A percentile compares a stretch with the other conserved stretches of the same genome.
Conservation (phyloP, 305 asterid species). For the Ilex paraguariensis region DNA sequence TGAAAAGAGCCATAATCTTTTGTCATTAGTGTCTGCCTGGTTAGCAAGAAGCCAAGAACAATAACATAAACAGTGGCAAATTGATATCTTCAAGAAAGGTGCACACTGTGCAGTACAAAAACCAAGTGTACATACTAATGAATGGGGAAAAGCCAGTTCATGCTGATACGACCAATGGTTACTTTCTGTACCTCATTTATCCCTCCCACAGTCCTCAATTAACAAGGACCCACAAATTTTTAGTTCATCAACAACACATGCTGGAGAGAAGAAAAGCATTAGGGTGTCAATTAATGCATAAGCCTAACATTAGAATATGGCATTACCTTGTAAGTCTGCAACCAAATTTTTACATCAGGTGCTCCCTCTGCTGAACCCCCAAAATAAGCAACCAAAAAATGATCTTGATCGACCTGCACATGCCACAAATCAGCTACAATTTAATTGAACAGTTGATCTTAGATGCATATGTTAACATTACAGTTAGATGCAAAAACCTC, state of each 20-base stretch:
- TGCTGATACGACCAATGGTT: too few species aligned
- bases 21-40: neutral
- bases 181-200: too few species aligned
- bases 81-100: too few species aligned
- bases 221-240: too few species aligned
- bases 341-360: constrained; percentile 85
- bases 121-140: too few species aligned
- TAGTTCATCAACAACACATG: too few species aligned
- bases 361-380: constrained; percentile 91
- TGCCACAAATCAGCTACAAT: constrained; percentile 13
- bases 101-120: too few species aligned
- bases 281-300: neutral
- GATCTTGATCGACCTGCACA: constrained; percentile 62
- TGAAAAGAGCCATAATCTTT: neutral
- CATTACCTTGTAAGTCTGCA: constrained; percentile 64
- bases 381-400: constrained; percentile 77
- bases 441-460: constrained; percentile 1
- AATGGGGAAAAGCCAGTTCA: too few species aligned
- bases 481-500: constrained; percentile 42
- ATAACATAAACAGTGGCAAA: too few species aligned
- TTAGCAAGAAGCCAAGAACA: too few species aligned
- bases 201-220: too few species aligned
- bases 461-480: neutral
- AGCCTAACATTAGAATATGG: neutral
- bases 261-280: neutral